Evolutionary conservation across 2,329 filamentous ascomycete genomes (phyloP).

Genomic region (Claviceps digitariae): DNA sequence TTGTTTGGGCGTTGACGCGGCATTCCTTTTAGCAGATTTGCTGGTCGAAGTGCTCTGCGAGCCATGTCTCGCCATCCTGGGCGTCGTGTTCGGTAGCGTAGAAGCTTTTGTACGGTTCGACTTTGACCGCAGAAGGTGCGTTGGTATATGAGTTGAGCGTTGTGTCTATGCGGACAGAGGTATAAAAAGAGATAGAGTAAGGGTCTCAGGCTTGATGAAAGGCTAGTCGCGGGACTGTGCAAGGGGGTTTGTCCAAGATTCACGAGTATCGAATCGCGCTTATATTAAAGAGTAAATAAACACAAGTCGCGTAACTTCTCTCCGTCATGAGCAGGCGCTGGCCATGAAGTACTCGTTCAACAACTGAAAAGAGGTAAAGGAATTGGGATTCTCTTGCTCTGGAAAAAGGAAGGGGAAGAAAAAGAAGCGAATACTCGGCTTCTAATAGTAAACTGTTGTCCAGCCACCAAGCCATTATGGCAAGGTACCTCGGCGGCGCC

Average conservation of each 20-base stretch:
- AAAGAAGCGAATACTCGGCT: background rate
- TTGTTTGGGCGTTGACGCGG: conserved; percentile 20
- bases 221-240: background rate
- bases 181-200: background rate
- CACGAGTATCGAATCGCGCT: too few species aligned
- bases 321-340: background rate
- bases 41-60: conserved; percentile 9
- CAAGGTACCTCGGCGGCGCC: background rate
- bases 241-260: background rate
- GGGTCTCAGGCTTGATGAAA: background rate
- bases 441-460: conserved; percentile 2
- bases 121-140: too few species aligned
- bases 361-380: background rate
- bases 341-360: background rate
- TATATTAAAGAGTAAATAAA: background rate
- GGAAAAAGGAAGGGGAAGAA: background rate
- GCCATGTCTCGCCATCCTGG: conserved; percentile 10
- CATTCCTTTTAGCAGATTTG: conserved; percentile 14
- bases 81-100: background rate
- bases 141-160: background rate
- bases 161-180: background rate
- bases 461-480: background rate
- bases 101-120: background rate
- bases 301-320: background rate
- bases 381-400: background rate